phyloP scores from a whole-genome alignment of 805 yeast species.

The Kodamaea neixiangensis region DNA sequence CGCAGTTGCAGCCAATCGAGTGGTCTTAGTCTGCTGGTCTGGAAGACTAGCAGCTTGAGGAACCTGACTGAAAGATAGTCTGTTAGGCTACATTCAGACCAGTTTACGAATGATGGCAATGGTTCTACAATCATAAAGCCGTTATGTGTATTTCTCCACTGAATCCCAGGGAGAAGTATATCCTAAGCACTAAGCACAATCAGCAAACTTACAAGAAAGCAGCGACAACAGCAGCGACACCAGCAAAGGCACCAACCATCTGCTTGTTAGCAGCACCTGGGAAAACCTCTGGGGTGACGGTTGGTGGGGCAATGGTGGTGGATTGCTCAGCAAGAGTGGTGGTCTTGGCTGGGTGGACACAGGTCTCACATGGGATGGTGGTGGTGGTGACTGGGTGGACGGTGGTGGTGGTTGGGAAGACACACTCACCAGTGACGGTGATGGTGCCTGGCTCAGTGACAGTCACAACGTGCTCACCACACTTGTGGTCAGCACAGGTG shows the following conservation, averaged over 20 bases:
- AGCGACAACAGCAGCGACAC: constrained; percentile 4
- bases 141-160: neutral
- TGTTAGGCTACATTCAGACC: too few species aligned
- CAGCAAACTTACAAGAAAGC: constrained; percentile 4
- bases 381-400: constrained; percentile 29
- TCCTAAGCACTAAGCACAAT: neutral
- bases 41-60: too few species aligned
- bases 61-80: neutral
- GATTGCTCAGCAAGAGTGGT: constrained; percentile 13
- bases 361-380: constrained; percentile 32
- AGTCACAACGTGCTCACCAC: constrained; percentile 29
- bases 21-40: too few species aligned
- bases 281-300: constrained; percentile 28
- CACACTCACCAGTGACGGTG: constrained; percentile 29
- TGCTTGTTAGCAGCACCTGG: neutral
- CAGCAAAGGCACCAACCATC: constrained; percentile 5
- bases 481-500: constrained; percentile 28
- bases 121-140: too few species aligned
- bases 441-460: constrained; percentile 35
- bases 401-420: constrained; percentile 10
- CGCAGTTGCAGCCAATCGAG: neutral
- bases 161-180: neutral
- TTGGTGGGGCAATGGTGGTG: constrained; percentile 34
- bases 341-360: constrained; percentile 32
- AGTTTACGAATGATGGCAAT: too few species aligned